Conservation (phyloP, 331 rosid species). For the Rosa hybrid region DNA sequence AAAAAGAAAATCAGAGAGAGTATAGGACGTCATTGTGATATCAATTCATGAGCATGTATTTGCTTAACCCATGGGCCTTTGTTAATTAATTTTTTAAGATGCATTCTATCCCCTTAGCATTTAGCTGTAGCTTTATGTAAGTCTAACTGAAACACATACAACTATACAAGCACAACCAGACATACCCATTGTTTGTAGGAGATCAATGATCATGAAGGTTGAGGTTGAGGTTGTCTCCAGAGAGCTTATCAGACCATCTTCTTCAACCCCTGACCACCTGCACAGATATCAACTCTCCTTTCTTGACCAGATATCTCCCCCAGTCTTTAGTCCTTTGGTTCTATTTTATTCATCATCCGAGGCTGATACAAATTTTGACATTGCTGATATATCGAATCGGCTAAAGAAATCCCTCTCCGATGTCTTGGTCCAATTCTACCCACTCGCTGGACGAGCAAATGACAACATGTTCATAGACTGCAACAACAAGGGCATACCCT, state of each 20-base stretch:
- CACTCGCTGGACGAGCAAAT: conserved; percentile 46
- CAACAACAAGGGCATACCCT: conserved; percentile 53
- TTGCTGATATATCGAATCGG: conserved; percentile 30
- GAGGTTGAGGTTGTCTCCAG: conserved; percentile 23
- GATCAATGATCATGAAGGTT: conserved; percentile 14
- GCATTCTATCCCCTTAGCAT: neutral
- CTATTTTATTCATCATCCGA: conserved; percentile 22
- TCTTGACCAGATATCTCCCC: conserved; percentile 36
- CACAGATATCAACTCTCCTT: conserved; percentile 27
- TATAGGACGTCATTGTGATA: neutral
- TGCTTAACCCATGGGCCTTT: neutral
- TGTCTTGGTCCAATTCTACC: conserved; percentile 44
- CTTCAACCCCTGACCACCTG: conserved; percentile 30
- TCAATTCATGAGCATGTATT: neutral
- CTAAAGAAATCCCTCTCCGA: conserved; percentile 54
- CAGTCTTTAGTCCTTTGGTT: conserved; percentile 29
- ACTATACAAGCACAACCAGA: neutral
- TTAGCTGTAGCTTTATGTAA: neutral
- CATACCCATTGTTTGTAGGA: conserved; percentile 5
- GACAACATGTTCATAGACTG: conserved; percentile 38
- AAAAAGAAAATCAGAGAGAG: neutral
- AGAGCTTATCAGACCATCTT: conserved; percentile 37
- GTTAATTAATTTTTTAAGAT: neutral
- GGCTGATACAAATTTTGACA: conserved; percentile 2
- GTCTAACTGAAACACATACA: neutral